These are phyloP conservation scores for Primulina huaijiensis DNA, from an alignment of 257 asterid genomes.

Conservation along the genomic window DNA sequence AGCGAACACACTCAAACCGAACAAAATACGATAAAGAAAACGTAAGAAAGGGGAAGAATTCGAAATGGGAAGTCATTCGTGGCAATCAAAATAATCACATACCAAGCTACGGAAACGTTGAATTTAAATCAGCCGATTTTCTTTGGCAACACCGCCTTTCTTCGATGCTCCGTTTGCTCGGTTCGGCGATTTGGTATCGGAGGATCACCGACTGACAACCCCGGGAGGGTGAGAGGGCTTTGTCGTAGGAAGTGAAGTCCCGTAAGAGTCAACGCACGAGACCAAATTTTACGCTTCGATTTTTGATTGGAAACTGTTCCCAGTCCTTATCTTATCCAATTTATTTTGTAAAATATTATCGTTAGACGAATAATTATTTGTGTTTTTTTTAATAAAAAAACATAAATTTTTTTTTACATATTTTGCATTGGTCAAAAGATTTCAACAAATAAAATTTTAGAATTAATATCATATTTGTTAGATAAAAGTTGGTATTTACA, in stretches of 20 bases:
- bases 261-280: background rate
- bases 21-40: background rate
- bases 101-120: background rate
- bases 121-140: background rate
- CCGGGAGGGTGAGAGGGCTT: background rate
- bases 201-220: background rate
- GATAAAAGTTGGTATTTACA: no score
- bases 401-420: no score
- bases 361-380: no score
- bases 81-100: background rate
- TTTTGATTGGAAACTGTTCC: no score
- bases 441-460: no score
- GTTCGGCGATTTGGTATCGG: background rate
- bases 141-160: background rate
- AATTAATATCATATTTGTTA: no score
- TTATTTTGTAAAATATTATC: no score
- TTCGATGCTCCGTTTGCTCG: background rate
- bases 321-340: no score
- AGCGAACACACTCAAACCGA: constrained; percentile 6
- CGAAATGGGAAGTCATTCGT: background rate
- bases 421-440: no score
- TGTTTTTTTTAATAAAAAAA: no score
- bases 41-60: background rate
- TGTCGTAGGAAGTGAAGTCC: background rate
- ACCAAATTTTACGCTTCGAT: no score